Conservation (phyloP, 768 basidiomycete species). For the Bullera alba region DNA sequence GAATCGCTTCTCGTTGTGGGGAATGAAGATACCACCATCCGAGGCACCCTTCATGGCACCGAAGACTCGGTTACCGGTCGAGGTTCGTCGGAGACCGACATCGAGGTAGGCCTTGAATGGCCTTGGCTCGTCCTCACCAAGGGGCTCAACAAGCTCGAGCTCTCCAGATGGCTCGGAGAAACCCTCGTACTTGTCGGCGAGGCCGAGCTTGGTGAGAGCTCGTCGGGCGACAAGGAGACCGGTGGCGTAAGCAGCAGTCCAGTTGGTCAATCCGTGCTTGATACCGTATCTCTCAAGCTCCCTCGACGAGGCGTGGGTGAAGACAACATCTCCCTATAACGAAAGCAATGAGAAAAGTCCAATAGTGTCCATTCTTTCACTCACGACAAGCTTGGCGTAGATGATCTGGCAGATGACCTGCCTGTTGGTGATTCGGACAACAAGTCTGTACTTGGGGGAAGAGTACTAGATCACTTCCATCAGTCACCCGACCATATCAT, state of each 20-base stretch:
- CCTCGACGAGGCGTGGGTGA: constrained; percentile 76
- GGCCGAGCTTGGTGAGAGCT: constrained; percentile 86
- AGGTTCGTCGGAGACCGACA: constrained; percentile 94
- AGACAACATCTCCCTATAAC: constrained; percentile 94
- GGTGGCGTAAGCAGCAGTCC: constrained; percentile 97
- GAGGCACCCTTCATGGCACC: constrained; percentile 98
- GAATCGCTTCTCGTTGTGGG: constrained; percentile 96
- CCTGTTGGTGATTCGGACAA: constrained; percentile 98
- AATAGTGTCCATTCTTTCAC: too few species aligned
- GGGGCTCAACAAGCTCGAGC: constrained; percentile 63
- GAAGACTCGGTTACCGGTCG: constrained; percentile 94
- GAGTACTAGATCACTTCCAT: constrained; percentile 1
- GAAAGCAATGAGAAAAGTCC: too few species aligned
- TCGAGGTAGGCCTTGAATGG: constrained; percentile 99
- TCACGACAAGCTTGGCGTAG: constrained; percentile 72
- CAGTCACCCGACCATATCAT: not conserved
- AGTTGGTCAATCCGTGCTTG: constrained; percentile 96
- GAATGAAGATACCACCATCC: constrained; percentile 95
- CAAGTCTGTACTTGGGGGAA: constrained; percentile 53
- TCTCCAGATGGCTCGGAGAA: constrained; percentile 84
- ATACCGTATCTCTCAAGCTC: constrained; percentile 96
- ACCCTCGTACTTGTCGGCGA: constrained; percentile 97
- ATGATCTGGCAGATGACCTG: constrained; percentile 82
- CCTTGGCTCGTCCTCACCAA: constrained; percentile 83
- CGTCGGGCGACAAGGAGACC: constrained; percentile 92